Conservation (phyloP, 208 protist genomes). For the Acanthamoeba culbertsoni region DNA sequence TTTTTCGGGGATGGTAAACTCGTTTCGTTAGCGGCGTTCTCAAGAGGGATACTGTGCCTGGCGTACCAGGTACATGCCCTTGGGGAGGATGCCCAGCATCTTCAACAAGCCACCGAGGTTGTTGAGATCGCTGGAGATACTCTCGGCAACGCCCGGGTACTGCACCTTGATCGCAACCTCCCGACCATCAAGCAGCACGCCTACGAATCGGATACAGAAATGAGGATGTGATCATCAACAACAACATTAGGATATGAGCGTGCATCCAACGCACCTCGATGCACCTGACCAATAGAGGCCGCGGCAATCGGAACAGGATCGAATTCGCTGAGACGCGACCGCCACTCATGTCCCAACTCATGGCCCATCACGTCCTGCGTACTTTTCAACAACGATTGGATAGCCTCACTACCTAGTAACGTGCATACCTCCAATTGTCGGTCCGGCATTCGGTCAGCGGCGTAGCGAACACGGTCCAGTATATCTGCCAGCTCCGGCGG, state of each 20-base stretch:
- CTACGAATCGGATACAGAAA: slow-evolving; percentile 54
- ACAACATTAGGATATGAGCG: not conserved
- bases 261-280: not conserved
- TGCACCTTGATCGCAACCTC: slow-evolving; percentile 85
- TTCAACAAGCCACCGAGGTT: slow-evolving; percentile 89
- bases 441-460: slow-evolving; percentile 77
- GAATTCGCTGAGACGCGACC: slow-evolving; percentile 85
- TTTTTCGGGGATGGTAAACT: no score
- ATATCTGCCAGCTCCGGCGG: slow-evolving; percentile 68
- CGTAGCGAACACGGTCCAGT: slow-evolving; percentile 75
- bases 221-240: not conserved
- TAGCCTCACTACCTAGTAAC: no score
- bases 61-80: slow-evolving; percentile 86
- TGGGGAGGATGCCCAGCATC: slow-evolving; percentile 83
- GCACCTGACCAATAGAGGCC: slow-evolving; percentile 93
- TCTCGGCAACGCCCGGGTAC: slow-evolving; percentile 82
- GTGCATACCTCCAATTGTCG: slow-evolving; percentile 74
- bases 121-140: slow-evolving; percentile 90
- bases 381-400: not conserved
- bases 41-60: slow-evolving; percentile 47
- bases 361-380: slow-evolving; percentile 37
- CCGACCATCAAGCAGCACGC: slow-evolving; percentile 74
- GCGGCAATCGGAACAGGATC: slow-evolving; percentile 91
- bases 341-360: slow-evolving; percentile 79
- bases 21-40: no score